Conservation (phyloP, 148 eudicot species). For the Cornus suecica region DNA sequence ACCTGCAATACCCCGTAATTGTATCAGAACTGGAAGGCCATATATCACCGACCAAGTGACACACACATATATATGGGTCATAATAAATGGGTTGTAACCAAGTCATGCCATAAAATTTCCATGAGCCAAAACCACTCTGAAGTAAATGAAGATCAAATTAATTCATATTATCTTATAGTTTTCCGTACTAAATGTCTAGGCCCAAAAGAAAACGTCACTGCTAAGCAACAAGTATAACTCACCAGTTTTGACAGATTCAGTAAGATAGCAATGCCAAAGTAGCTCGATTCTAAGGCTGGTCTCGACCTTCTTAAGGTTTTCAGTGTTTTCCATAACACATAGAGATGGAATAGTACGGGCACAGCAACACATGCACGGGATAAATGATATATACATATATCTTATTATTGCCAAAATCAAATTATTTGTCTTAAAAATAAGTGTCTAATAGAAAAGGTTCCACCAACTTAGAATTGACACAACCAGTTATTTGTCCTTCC, state of each 20-base stretch:
- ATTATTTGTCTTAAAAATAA: too few relatives aligned
- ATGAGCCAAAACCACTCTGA: neutral
- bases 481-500: too few relatives aligned
- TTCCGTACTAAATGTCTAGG: neutral
- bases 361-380: neutral
- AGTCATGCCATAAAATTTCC: neutral
- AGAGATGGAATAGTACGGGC: neutral
- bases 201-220: neutral
- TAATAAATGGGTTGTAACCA: neutral
- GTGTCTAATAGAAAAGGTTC: too few relatives aligned
- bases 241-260: neutral
- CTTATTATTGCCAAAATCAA: too few relatives aligned
- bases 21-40: neutral
- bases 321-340: neutral
- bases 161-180: neutral
- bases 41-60: neutral
- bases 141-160: neutral
- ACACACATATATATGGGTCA: neutral
- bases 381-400: too few relatives aligned
- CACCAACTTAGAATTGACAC: too few relatives aligned
- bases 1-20: constrained; percentile 8
- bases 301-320: neutral
- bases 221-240: neutral
- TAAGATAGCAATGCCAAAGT: neutral
- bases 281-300: neutral